Percentiles rank a stretch among this genome's conserved stretches.
Evolutionary conservation across 345 rosid species (phyloP).

Genomic region (Acer negundo): DNA sequence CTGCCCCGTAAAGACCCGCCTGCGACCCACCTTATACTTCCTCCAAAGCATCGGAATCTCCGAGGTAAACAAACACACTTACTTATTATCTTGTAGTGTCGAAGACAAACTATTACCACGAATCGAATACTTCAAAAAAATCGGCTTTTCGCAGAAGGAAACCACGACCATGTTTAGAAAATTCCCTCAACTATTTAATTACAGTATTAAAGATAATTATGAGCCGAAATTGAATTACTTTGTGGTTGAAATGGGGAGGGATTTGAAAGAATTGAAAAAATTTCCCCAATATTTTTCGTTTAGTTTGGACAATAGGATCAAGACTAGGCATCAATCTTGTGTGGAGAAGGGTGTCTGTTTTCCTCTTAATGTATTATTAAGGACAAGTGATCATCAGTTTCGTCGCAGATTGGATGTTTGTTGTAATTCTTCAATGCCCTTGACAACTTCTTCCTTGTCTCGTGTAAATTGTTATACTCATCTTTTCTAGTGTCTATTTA

Average conservation of each 20-base stretch:
- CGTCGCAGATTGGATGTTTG: slow-evolving; percentile 60
- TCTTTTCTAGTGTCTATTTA: slow-evolving; percentile 29
- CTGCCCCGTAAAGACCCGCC: slow-evolving; percentile 56
- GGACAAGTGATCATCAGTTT: slow-evolving; percentile 60
- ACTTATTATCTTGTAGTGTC: slow-evolving; percentile 80
- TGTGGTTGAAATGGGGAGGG: slow-evolving; percentile 84
- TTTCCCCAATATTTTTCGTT: slow-evolving; percentile 89
- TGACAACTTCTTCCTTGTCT: slow-evolving; percentile 57
- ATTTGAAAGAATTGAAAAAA: slow-evolving; percentile 70
- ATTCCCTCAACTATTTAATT: slow-evolving; percentile 81
- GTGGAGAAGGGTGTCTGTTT: slow-evolving; percentile 68
- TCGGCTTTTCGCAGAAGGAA: slow-evolving; percentile 65
- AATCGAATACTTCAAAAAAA: slow-evolving; percentile 58
- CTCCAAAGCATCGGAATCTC: slow-evolving; percentile 75
- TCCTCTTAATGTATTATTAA: slow-evolving; percentile 63
- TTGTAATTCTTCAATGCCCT: slow-evolving; percentile 67
- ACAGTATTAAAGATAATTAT: slow-evolving; percentile 61
- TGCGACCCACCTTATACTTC: slow-evolving; percentile 79
- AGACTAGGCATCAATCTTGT: slow-evolving; percentile 77
- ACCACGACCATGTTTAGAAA: slow-evolving; percentile 64
- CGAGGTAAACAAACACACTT: slow-evolving; percentile 65
- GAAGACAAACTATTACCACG: slow-evolving; percentile 70
- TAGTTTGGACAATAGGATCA: slow-evolving; percentile 83
- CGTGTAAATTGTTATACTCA: slow-evolving; percentile 41
- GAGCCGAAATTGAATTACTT: slow-evolving; percentile 73